A percentile compares a stretch with the other conserved stretches of the same genome.
Evolutionary conservation across 2,329 filamentous ascomycete species (phyloP).

Genomic region (Lasiodiplodia gonubiensis): DNA sequence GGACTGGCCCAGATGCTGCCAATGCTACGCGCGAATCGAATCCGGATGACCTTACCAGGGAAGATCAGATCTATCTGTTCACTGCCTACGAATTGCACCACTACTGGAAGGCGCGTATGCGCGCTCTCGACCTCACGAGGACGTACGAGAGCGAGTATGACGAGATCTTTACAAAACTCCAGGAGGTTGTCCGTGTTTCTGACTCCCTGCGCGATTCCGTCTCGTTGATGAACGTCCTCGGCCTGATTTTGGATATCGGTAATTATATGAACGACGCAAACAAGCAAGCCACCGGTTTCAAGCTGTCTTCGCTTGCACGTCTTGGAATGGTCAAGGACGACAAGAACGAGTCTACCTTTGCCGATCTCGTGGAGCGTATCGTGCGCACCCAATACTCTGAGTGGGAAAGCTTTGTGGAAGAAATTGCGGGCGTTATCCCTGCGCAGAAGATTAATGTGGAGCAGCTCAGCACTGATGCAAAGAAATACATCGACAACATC

Average conservation of each 20-base stretch:
- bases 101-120: slow-evolving; percentile 98
- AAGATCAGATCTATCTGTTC: slow-evolving; percentile 93
- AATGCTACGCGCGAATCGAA: slow-evolving; percentile 83
- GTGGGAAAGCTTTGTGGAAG: slow-evolving; percentile 86
- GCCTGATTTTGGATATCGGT: slow-evolving; percentile 94
- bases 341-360: slow-evolving; percentile 96
- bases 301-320: slow-evolving; percentile 89
- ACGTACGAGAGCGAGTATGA: slow-evolving; percentile 90
- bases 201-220: slow-evolving; percentile 91
- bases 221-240: slow-evolving; percentile 92
- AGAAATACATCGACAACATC: slow-evolving; percentile 92
- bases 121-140: slow-evolving; percentile 82
- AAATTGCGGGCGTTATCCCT: slow-evolving; percentile 78
- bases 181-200: slow-evolving; percentile 83
- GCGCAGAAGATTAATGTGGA: slow-evolving; percentile 95
- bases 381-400: slow-evolving; percentile 95
- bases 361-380: slow-evolving; percentile 94
- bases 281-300: slow-evolving; percentile 98
- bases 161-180: slow-evolving; percentile 83
- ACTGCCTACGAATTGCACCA: slow-evolving; percentile 94
- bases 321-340: slow-evolving; percentile 98
- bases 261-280: slow-evolving; percentile 99
- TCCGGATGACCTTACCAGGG: slow-evolving; percentile 83
- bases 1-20: slow-evolving; percentile 85
- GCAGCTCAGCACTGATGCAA: slow-evolving; percentile 84